A percentile compares a stretch with the other conserved stretches of the same genome.
phyloP scores from a whole-genome alignment of 2,329 filamentous ascomycete species.

The Verticillium longisporum region DNA sequence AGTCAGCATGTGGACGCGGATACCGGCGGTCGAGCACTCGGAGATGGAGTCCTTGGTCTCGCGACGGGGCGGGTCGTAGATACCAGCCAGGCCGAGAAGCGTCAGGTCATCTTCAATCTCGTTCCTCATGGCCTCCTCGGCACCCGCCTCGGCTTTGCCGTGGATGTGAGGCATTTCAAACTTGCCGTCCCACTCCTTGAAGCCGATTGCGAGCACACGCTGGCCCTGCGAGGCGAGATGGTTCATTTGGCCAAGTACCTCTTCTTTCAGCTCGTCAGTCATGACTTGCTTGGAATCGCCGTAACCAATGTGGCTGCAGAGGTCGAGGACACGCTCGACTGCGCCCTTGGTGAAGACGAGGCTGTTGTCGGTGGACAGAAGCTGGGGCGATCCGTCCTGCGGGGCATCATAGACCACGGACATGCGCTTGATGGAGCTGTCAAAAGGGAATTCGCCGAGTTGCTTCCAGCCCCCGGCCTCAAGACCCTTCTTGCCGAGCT shows the following conservation, averaged over 20 bases:
- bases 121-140: constrained; percentile 39
- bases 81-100: constrained; percentile 75
- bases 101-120: constrained; percentile 61
- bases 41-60: constrained; percentile 70
- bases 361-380: constrained; percentile 26
- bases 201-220: constrained; percentile 65
- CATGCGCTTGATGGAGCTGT: constrained; percentile 74
- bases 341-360: constrained; percentile 57
- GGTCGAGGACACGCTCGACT: constrained; percentile 52
- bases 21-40: constrained; percentile 66
- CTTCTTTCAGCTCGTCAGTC: constrained; percentile 42
- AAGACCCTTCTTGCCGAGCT: constrained; percentile 46
- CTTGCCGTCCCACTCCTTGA: constrained; percentile 49
- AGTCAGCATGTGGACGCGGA: constrained; percentile 78
- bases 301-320: constrained; percentile 42
- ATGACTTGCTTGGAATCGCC: constrained; percentile 35
- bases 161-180: constrained; percentile 20
- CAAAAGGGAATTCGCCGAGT: constrained; percentile 69
- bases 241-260: constrained; percentile 48
- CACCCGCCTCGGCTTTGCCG: constrained; percentile 20
- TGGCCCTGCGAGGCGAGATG: constrained; percentile 60
- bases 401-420: constrained; percentile 62
- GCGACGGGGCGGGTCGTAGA: constrained; percentile 79
- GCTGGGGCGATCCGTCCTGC: background rate
- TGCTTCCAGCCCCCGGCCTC: constrained; percentile 52